Evolutionary conservation across 169 alveolate genomes (phyloP).

Genomic region (Plasmodium cynomolgi): DNA sequence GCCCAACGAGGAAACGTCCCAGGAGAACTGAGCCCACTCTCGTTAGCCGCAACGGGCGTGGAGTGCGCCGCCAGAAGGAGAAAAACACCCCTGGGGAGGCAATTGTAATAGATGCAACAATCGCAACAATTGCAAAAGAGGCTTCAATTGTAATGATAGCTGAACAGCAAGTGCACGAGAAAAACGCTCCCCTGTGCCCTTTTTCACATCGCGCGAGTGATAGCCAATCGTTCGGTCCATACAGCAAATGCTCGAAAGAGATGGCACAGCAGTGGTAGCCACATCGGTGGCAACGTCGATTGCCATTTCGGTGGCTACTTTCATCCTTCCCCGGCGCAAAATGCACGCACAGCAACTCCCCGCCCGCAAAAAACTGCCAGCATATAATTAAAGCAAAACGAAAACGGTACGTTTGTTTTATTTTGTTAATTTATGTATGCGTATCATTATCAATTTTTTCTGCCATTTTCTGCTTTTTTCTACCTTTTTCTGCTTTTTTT

Average conservation of each 20-base stretch:
- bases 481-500: background rate
- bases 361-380: background rate
- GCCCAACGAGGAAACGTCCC: constrained; percentile 6
- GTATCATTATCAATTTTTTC: background rate
- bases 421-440: constrained; percentile 6
- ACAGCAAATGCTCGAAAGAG: background rate
- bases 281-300: background rate
- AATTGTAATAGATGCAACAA: too few relatives aligned
- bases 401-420: constrained; percentile 9
- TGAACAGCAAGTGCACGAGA: background rate
- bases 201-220: background rate
- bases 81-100: background rate
- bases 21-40: background rate
- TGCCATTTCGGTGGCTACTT: background rate
- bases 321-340: background rate
- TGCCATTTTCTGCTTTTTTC: background rate
- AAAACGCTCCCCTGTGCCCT: background rate
- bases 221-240: background rate
- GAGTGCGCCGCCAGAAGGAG: background rate
- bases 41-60: background rate
- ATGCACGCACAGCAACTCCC: too few relatives aligned
- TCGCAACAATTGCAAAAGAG: too few relatives aligned
- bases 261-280: background rate
- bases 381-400: background rate
- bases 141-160: background rate